Conservation (phyloP, 2,329 filamentous ascomycete species). For the Epichloe sibirici region DNA sequence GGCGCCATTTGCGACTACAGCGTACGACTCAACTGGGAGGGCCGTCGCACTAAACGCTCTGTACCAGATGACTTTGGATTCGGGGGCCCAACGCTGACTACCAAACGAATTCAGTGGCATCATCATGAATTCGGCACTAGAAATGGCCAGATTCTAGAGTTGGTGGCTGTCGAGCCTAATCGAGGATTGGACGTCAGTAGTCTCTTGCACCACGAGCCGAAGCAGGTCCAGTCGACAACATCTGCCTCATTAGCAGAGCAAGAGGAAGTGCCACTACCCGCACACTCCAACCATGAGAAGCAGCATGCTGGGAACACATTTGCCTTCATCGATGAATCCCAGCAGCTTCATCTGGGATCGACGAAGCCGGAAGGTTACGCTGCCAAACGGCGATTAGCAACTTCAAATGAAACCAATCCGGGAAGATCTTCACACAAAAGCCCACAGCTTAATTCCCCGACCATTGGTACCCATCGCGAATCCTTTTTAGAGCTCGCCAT, state of each 20-base stretch:
- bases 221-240: neutral
- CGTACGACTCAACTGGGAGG: conserved; percentile 71
- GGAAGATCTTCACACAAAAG: neutral
- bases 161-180: too few relatives aligned
- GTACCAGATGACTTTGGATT: neutral
- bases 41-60: conserved; percentile 29
- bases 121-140: neutral
- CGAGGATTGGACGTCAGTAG: neutral
- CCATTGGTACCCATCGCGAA: neutral
- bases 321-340: conserved; percentile 5
- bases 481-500: neutral
- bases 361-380: neutral
- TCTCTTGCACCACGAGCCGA: neutral
- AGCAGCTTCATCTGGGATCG: neutral
- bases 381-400: neutral
- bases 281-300: neutral
- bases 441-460: neutral
- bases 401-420: neutral
- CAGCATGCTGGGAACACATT: neutral
- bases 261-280: neutral
- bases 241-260: neutral
- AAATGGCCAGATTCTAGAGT: neutral
- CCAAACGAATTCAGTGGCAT: neutral
- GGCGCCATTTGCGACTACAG: conserved; percentile 70
- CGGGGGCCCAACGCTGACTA: neutral